These are phyloP conservation scores for Globisporangium cystogenes DNA, from an alignment of 352 stramenopile species.

Conservation along the genomic window DNA sequence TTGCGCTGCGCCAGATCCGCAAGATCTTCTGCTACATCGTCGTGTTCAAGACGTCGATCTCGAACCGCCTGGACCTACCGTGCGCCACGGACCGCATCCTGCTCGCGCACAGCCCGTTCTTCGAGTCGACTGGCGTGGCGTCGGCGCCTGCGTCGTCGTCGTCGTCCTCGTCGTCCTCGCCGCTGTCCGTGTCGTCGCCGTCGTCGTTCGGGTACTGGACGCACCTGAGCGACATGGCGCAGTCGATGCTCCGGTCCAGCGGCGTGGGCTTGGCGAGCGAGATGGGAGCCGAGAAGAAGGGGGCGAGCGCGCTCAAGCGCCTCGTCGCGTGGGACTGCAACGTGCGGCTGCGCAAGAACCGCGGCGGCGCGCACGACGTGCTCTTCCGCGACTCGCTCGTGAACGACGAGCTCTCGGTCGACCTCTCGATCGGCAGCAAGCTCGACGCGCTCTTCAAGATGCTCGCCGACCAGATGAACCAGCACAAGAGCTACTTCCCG, in stretches of 20 bases:
- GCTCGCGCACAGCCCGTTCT: constrained; percentile 67
- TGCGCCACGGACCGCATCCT: constrained; percentile 69
- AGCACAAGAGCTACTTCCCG: constrained; percentile 44
- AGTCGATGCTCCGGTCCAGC: constrained; percentile 48
- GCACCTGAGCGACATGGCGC: constrained; percentile 69
- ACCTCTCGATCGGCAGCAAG: constrained; percentile 78
- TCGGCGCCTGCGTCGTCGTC: constrained; percentile 16
- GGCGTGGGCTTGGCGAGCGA: constrained; percentile 12
- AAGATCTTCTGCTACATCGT: constrained; percentile 86
- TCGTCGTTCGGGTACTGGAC: constrained; percentile 52
- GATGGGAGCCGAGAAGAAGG: constrained; percentile 40
- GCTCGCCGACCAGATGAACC: constrained; percentile 67
- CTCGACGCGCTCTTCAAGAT: constrained; percentile 85
- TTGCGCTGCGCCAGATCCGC: constrained; percentile 37
- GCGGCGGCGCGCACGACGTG: constrained; percentile 26
- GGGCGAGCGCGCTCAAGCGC: constrained; percentile 41
- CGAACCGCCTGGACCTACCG: constrained; percentile 70
- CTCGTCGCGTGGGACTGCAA: constrained; percentile 67
- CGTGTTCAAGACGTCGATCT: constrained; percentile 76
- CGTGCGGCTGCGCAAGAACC: constrained; percentile 33
- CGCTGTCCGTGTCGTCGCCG: constrained; percentile 12
- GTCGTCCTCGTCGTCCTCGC: constrained; percentile 10
- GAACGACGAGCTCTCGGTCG: constrained; percentile 77
- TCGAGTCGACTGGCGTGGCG: constrained; percentile 20
- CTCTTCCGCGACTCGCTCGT: constrained; percentile 73